Evolutionary conservation across 2,329 filamentous ascomycete species (phyloP), one percentile per base, ranked within the genome.

Genomic region (Aspergillus sp.): DNA sequence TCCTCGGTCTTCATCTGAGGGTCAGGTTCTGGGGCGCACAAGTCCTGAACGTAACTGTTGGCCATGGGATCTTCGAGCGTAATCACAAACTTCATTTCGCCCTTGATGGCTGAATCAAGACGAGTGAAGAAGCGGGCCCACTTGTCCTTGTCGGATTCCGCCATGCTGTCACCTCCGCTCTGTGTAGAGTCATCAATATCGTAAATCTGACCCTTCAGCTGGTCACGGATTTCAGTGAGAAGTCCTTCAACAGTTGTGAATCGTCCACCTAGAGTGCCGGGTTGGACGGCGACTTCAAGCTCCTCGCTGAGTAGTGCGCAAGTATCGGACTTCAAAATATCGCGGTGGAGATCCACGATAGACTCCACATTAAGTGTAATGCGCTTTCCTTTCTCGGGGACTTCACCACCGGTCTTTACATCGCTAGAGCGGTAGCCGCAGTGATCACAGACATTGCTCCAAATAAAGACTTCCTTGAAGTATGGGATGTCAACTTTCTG

Each of bases 401-500:
- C 88, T 68, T 89, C 93, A 55, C 95, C 95, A 63, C 95, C 95
- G 1, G 95, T 98, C 83, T 98, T 98, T 72, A 99, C 91, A 74
- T 99, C 95, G 75, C 96, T 98, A 66, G 90, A 95, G 62, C 91
- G 89, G 80, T 98, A 96, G 57, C 93, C 93, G 73, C 95, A 99
- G 74, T 89, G 83, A 27, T 93, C 88, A 77, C 95, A 99, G 27
- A 91, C 88, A 2, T 93, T 98, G 66, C 88, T 93, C 90, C 96
- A 98, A 67, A 99, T 83, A 41, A 97, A 88, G 3, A 99, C 95
- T 71, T 98, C 91, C 78, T 97, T 96, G 80, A 99, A 99, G 78
- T 96, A 90, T 1, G 95, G 95, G 62, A 99, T 97, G 69, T 96
- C 91, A 57, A 98, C 91, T 88, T 96, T 96, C 81, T 97, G 96